These are phyloP conservation scores for Cyanidioschyzon merolae DNA, from an alignment of 23 red algal species.

Conservation along the genomic window DNA sequence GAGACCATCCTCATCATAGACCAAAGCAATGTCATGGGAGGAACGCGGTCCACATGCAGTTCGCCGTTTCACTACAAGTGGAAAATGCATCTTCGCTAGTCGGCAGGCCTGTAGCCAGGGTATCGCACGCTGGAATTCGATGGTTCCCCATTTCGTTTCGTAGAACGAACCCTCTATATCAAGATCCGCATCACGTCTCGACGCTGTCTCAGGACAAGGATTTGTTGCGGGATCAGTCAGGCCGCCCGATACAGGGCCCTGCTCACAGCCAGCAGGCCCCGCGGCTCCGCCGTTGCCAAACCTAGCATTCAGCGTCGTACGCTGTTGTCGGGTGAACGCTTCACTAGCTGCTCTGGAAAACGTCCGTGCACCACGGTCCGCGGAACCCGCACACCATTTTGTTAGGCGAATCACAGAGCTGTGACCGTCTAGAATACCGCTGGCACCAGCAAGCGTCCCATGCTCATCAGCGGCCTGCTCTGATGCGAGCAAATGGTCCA, in stretches of 20 bases:
- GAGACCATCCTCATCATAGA: slow-evolving; percentile 3
- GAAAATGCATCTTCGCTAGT: not conserved
- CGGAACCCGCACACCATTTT: not conserved
- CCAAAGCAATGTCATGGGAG: slow-evolving; percentile 5
- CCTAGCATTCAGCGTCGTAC: not conserved
- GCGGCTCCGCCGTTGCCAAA: too few species aligned
- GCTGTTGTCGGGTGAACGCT: not conserved
- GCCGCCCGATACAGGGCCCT: not conserved
- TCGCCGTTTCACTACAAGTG: slow-evolving; percentile 17
- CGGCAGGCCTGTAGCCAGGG: not conserved
- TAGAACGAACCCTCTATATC: not conserved
- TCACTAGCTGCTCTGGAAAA: not conserved
- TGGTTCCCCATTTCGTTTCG: not conserved
- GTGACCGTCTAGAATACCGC: not conserved
- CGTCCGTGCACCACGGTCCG: not conserved
- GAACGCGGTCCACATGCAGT: slow-evolving; percentile 10
- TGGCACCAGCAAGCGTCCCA: not conserved
- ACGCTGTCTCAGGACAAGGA: not conserved
- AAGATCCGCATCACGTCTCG: too few species aligned
- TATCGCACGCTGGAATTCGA: not conserved
- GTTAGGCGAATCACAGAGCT: not conserved
- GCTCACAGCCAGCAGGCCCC: too few species aligned
- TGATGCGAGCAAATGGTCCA: not conserved
- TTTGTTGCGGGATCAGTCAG: not conserved
- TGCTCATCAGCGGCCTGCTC: not conserved